Base-by-base conservation (phyloP, 2,329 filamentous ascomycete species). In the Taxawa tesnikishii region DNA sequence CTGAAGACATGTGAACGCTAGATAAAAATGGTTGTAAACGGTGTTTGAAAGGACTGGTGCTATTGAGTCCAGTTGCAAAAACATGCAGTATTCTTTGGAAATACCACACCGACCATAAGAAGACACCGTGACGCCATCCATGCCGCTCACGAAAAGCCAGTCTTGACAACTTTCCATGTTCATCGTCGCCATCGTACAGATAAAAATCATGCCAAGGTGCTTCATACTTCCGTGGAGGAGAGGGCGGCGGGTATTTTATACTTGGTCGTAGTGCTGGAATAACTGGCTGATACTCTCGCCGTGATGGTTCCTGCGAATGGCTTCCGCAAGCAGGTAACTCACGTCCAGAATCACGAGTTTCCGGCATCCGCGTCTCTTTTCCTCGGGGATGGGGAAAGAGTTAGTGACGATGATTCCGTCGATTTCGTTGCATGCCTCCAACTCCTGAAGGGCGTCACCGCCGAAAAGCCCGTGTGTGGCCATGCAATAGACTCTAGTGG, bases 401-500 rank as follows among this genome's bases (percentile, higher is more conserved):
- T 98, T 96, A 19, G 90, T 98, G 47, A 96, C 87, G 33, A 98
- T 76, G 45, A 98, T 88, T 47, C 79, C 71, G 54, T 94, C 79
- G 52, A 98, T 96, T 61, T 84, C 92, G 46, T 88, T 80, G 65
- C 90, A 96, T 29, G 75, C 75, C 55, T 93, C 79, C 62, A 98
- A 75, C 56, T 94, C 83, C 48, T 85, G 79, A 11, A 98, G 71
- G 42, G 82, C 83, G 51, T 94, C 83, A 28, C 78, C 81, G 14
- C 87, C 87, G 55, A 98, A 96, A 21, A 98, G 72, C 25, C 87
- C 90, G 50, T 98, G 90, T 0, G 90, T 96, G 6, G 88, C 90
- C 63, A 98, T 93, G 66, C 85, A 94, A 59, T 94, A 96, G 21
- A 98, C 90, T 58, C 82, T 90, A 46, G 83, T 93, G 1, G 90